A percentile compares a stretch with the other conserved stretches of the same genome.
These are phyloP conservation scores for Drechslerella dactyloides DNA, from an alignment of 2,329 filamentous ascomycete genomes.

Conservation along the genomic window DNA sequence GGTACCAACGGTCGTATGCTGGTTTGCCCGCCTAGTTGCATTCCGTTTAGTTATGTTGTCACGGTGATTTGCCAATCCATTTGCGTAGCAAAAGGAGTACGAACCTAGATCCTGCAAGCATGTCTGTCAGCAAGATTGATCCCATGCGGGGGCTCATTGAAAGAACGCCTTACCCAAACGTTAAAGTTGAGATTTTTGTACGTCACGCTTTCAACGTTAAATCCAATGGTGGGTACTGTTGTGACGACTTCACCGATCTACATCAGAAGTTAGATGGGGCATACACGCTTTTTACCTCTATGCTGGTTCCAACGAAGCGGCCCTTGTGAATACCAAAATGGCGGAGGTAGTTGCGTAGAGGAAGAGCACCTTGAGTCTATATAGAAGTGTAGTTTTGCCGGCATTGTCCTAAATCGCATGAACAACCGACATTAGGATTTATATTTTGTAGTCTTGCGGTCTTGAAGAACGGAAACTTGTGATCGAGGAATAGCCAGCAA, in stretches of 20 bases:
- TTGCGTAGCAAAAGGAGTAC: constrained; percentile 6
- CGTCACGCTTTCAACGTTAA: constrained; percentile 98
- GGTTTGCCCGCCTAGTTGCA: constrained; percentile 75
- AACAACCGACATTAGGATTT: constrained; percentile 22
- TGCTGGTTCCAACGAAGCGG: background rate
- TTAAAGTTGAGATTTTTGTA: constrained; percentile 99
- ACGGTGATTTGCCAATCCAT: background rate
- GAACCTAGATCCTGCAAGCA: constrained; percentile 31
- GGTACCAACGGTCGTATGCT: constrained; percentile 75
- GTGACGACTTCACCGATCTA: constrained; percentile 98
- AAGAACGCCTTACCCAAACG: constrained; percentile 74
- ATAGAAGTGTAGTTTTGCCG: constrained; percentile 95
- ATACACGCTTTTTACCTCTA: background rate
- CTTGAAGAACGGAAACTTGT: too few relatives aligned
- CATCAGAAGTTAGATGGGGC: background rate
- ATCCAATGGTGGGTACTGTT: constrained; percentile 98
- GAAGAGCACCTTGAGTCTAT: constrained; percentile 81
- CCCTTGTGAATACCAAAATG: background rate
- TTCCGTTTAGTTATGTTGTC: constrained; percentile 18
- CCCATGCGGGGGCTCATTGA: background rate
- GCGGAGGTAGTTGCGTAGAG: background rate
- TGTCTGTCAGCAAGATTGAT: background rate
- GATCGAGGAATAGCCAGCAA: background rate
- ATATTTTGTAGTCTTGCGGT: too few relatives aligned
- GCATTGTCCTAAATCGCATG: constrained; percentile 78